Evolutionary conservation across 495 filamentous ascomycete species (phyloP), one percentile per base, ranked within the genome.

Genomic region (Hyaloscypha bicolor): DNA sequence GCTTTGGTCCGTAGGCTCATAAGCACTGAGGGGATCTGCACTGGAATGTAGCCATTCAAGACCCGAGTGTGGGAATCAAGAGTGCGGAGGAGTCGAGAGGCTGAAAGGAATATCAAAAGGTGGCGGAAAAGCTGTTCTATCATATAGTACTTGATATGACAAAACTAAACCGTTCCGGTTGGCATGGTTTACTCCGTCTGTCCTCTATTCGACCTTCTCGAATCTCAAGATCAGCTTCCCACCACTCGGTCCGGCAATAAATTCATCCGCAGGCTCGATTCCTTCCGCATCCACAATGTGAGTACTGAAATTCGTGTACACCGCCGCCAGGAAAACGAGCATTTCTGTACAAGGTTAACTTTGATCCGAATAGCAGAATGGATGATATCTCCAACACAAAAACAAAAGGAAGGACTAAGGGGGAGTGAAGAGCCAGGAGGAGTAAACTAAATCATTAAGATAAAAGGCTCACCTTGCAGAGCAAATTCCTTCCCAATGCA

Each of bases 401-500:
- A 30, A 30, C 11, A 63, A 31, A 58, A 58, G 8, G 55, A 58
- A 30, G 25, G 25, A 25, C 25, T 2, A 25, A 25, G 25, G 25
- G 25, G 25, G 2, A 25, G 25, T 25, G 25, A 25, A 25, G 25
- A 25, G 25, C 25, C 25, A 25, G 25, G 2, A 25, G 30, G 11
- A 32, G 9, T 21, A n/a, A 29, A 52, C 2, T 16, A 29, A 30
- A 25, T 6, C 11, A 48, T 45, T 37, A 37, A 35, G 37, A 35
- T 19, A 16, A 55, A 30, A n/a, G 11, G 60, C 60, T 55, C 32
- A 69, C 66, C 86, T 73, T 90, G 87, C 75, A 93, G 79, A 9
- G 91, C 91, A 61, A 93, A 86, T 72, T 91, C 84, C 30, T 81
- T 89, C 5, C 92, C 92, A 19, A 94, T 83, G 70, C 92, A 94